Evolutionary conservation across 257 asterid genomes (phyloP), one percentile per base, ranked within the genome.

Genomic region (Perilla frutescens): DNA sequence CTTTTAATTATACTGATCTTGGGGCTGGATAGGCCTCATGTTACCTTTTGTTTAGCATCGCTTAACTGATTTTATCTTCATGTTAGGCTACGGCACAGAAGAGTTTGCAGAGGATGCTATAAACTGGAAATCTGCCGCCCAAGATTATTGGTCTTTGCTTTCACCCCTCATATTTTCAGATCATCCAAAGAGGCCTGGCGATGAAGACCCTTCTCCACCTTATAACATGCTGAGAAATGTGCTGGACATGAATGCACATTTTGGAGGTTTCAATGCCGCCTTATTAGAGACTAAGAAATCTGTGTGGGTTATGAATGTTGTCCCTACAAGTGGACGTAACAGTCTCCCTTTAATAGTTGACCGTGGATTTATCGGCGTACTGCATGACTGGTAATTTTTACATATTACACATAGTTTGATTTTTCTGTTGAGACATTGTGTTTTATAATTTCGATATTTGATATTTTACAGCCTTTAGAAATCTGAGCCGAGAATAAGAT

Each of bases 131-230:
- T 81, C 91, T 6, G 97, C 97, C 10, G 93, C 89, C 36, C 87
- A 69, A 53, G 89, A 92, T 55, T 92, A 90, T 79, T 95, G 99
- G 99, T 95, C 99, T 61, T 84, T 95, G 74, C 91, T 95, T 51
- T 95, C 99, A 29, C 99, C 99, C 14, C 68, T 95, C 54, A 92
- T 95, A 80, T 95, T 92, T 76, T 95, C 99, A 1, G 99, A 95
- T 82, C 99, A 95, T 79, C 99, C 99, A 4, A 95, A 95, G 86
- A 82, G 99, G 83, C 99, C 99, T 45, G 99, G 99, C 2, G 96
- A 90, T 47, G 99, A 95, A 83, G 99, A 95, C 77, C 99, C 99
- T 81, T 87, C 97, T 51, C 99, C 99, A 39, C 99, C 99, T 81
- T 95, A 85, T 82, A 95, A 95, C 93, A 95, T 95, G 99, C 91